Conservation (phyloP, 2,329 filamentous ascomycete species). For the Penicillium sp. region DNA sequence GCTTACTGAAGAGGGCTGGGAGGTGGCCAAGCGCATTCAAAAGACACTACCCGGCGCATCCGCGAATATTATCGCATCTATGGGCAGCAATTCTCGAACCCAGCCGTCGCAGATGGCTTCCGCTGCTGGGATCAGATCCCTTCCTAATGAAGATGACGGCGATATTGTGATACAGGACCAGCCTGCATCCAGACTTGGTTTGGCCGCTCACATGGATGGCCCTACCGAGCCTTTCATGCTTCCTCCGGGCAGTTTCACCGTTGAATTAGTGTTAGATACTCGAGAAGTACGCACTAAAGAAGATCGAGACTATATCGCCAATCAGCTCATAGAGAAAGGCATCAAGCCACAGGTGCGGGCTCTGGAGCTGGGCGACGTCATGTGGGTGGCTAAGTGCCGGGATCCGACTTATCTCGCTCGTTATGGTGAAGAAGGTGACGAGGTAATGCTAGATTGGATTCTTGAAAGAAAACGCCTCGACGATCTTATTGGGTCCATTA, state of each 20-base stretch:
- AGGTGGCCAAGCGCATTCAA: constrained; percentile 68
- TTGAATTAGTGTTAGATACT: constrained; percentile 73
- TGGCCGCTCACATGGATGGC: constrained; percentile 22
- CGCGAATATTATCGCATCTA: constrained; percentile 25
- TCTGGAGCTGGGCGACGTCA: constrained; percentile 72
- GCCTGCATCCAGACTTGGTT: constrained; percentile 4
- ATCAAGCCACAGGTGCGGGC: constrained; percentile 68
- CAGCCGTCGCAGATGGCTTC: constrained; percentile 8
- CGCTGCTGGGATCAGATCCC: neutral
- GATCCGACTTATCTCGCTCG: constrained; percentile 60
- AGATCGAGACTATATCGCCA: constrained; percentile 76
- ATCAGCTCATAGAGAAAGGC: constrained; percentile 69
- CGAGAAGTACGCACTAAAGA: constrained; percentile 74
- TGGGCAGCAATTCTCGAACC: constrained; percentile 9
- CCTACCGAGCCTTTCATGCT: constrained; percentile 63
- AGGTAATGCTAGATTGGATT: constrained; percentile 78
- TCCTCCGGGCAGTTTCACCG: constrained; percentile 67
- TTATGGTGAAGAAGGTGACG: constrained; percentile 61
- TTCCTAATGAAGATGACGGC: constrained; percentile 12
- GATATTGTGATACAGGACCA: constrained; percentile 10
- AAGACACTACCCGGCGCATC: constrained; percentile 46
- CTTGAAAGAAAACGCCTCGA: constrained; percentile 80
- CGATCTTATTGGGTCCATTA: constrained; percentile 78
- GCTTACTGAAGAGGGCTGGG: constrained; percentile 77
- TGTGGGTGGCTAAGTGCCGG: constrained; percentile 77